phyloP scores from a whole-genome alignment of 352 stramenopile genomes.

The Thalassiosira delicatula region DNA sequence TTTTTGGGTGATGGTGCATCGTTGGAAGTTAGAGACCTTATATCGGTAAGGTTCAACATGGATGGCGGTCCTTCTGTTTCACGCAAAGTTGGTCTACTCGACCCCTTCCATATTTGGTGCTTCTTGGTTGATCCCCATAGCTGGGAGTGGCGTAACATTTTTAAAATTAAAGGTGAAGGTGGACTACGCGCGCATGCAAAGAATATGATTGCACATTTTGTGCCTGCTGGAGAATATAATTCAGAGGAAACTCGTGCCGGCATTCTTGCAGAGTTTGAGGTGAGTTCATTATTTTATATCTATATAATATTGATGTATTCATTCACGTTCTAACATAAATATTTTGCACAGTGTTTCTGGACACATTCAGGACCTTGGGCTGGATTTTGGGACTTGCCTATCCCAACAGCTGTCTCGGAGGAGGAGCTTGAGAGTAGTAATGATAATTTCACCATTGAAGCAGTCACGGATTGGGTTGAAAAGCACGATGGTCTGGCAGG shows the following conservation, averaged over 20 bases:
- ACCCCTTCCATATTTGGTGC: neutral
- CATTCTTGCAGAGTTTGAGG: neutral
- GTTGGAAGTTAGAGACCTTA: neutral
- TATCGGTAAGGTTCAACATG: conserved; percentile 16
- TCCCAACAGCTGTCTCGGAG: too few species aligned
- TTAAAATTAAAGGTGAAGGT: neutral
- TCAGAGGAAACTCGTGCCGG: neutral
- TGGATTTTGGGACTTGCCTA: too few species aligned
- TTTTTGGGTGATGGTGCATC: neutral
- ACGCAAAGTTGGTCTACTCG: conserved; percentile 10
- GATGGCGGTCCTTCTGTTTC: neutral
- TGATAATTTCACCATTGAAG: too few species aligned
- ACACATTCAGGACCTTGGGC: too few species aligned
- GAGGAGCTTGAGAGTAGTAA: too few species aligned
- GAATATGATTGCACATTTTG: conserved; percentile 1
- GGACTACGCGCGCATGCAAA: neutral
- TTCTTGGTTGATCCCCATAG: neutral
- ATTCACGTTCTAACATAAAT: too few species aligned
- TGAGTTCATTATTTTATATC: neutral
- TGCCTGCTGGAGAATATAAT: neutral
- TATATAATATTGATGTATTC: neutral
- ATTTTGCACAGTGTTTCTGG: too few species aligned
- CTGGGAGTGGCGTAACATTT: neutral
- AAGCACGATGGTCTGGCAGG: too few species aligned
- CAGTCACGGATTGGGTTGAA: too few species aligned